Base-by-base conservation (phyloP, 1,284 basidiomycete species). In the Trichosporon inkin region DNA sequence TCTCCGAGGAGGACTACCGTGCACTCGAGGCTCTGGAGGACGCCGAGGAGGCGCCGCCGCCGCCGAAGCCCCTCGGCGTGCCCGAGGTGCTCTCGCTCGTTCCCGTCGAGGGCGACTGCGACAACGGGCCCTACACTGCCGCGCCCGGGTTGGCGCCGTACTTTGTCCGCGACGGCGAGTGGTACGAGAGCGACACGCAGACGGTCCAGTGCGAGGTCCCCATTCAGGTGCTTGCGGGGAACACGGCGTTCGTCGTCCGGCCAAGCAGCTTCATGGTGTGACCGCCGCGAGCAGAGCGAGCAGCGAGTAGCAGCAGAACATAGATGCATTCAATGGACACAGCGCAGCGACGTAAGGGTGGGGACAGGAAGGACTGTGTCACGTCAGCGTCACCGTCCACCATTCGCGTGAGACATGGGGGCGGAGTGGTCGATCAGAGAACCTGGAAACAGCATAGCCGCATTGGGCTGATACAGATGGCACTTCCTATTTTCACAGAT, bases 131-230 rank as follows among this genome's bases (percentile, higher is more conserved):
- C 20, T 64, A 60, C 53, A 54, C 56, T 8, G 85, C 88, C 0
- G 80, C 85, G 14, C 66, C 73, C 1, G 78, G 78, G 3, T 82
- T 88, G 41, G 84, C 86, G 24, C 87, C 88, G 1, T 49, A 49
- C 44, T 74, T 84, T 65, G 57, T 66, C 13, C 35, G 54, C 20
- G 57, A 54, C 14, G 68, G 52, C 22, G 44, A 49, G 14, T 71
- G 67, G 67, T 57, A 60, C 52, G 86, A 85, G 60, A 81, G 87
- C 17, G 80, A 78, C 69, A 81, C 87, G 22, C 90, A 94, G 81
- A 88, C 86, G 62, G 89, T 96, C 17, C 91, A 94, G 73, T 94
- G 92, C 69, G 88, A 90, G 75, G 87, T 96, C 53, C 90, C 90
- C n/a, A 85, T 96, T 59, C 85, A 79, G 67, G 88, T 94, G 3